Percentiles rank a stretch among this genome's conserved stretches.
These are phyloP conservation scores for Zygoascus flipseniorum DNA, from an alignment of 805 yeast species.

Conservation along the genomic window DNA sequence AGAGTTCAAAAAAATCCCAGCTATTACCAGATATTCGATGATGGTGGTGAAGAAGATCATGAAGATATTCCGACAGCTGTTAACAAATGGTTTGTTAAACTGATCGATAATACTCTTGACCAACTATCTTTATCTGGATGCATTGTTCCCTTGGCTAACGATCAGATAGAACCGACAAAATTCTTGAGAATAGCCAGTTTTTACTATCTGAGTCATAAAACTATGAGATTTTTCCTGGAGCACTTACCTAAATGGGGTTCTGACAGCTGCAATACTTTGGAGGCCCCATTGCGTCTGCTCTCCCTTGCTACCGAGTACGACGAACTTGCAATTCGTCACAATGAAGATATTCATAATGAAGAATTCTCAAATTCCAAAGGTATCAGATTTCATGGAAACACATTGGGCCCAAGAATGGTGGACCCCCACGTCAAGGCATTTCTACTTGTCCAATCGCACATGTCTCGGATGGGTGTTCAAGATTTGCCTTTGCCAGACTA, in stretches of 20 bases:
- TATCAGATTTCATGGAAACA: conserved; percentile 48
- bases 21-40: conserved; percentile 49
- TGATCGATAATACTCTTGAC: conserved; percentile 61
- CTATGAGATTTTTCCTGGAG: conserved; percentile 60
- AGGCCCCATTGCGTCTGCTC: conserved; percentile 16
- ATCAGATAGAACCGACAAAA: conserved; percentile 50
- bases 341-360: conserved; percentile 78
- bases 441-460: conserved; percentile 62
- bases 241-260: conserved; percentile 20
- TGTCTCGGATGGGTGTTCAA: conserved; percentile 39
- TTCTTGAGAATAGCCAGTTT: conserved; percentile 79
- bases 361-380: conserved; percentile 61
- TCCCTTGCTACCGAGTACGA: conserved; percentile 73
- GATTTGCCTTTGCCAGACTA: conserved; percentile 94
- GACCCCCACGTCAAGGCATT: conserved; percentile 81
- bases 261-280: background rate
- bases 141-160: conserved; percentile 36
- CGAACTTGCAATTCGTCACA: conserved; percentile 84
- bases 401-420: conserved; percentile 48
- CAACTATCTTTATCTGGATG: conserved; percentile 69
- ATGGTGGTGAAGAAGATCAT: conserved; percentile 40
- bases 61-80: conserved; percentile 13
- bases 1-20: conserved; percentile 73
- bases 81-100: conserved; percentile 26
- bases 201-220: conserved; percentile 86